Evolutionary conservation across 129 eudicot genomes (phyloP).

Genomic region (Heracleum sosnowskyi): DNA sequence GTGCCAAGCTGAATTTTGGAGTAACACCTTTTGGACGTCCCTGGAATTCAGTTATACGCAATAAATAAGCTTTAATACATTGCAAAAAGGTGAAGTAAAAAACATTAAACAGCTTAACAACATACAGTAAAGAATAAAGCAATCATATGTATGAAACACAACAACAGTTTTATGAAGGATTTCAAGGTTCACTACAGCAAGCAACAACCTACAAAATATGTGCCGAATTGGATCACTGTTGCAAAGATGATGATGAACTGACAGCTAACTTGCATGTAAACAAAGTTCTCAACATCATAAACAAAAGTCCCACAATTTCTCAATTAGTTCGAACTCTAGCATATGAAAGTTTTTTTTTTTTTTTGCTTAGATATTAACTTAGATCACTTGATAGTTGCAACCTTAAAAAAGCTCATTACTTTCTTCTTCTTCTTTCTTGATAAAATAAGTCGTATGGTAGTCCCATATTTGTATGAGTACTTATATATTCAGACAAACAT

Average conservation of each 20-base stretch:
- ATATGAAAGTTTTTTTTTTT: neutral
- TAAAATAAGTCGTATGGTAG: too few species aligned
- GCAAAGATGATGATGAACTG: neutral
- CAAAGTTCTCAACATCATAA: neutral
- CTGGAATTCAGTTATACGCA: constrained; percentile 16
- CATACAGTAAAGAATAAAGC: neutral
- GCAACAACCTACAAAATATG: neutral
- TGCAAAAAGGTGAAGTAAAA: neutral
- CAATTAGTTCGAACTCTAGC: neutral
- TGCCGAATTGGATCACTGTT: neutral
- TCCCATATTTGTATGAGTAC: neutral
- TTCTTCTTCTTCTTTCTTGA: neutral
- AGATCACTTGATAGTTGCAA: neutral
- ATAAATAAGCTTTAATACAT: neutral
- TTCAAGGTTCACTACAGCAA: neutral
- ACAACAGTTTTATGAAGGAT: neutral
- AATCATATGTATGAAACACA: neutral
- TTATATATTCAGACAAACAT: neutral
- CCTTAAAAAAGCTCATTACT: neutral
- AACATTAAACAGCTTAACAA: neutral
- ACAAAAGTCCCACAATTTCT: neutral
- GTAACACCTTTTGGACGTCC: constrained; percentile 77
- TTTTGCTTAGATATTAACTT: neutral
- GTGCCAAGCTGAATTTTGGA: constrained; percentile 57
- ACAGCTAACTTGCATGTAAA: neutral